These are phyloP conservation scores for Gnomoniopsis sp. DNA, from an alignment of 2,329 filamentous ascomycete species.

Conservation along the genomic window DNA sequence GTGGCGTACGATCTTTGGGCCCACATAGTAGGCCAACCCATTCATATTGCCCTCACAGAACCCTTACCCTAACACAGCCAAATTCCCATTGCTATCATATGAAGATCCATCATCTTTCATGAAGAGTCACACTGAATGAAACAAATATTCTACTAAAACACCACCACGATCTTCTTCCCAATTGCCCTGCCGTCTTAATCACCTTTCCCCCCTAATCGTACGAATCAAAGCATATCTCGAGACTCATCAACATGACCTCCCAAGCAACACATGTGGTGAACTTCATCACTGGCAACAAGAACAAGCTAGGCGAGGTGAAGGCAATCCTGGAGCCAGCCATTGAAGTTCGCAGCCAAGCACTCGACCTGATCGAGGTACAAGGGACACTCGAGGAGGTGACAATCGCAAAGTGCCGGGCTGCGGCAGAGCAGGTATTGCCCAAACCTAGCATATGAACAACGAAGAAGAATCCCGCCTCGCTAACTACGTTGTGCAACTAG, in stretches of 20 bases:
- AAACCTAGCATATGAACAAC: not conserved
- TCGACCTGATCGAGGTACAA: slow-evolving; percentile 88
- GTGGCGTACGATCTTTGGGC: not conserved
- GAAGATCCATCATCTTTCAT: not conserved
- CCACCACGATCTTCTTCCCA: not conserved
- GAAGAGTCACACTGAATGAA: not conserved
- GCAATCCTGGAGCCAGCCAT: slow-evolving; percentile 77
- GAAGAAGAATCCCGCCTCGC: not conserved
- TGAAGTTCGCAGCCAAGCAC: slow-evolving; percentile 66
- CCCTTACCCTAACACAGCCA: not conserved
- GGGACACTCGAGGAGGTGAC: slow-evolving; percentile 91
- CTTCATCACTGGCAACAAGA: slow-evolving; percentile 95
- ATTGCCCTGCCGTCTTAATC: not conserved
- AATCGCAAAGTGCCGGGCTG: slow-evolving; percentile 77
- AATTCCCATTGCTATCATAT: not conserved
- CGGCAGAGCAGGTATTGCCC: slow-evolving; percentile 66
- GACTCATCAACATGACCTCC: slow-evolving; percentile 36
- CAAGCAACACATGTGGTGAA: slow-evolving; percentile 56
- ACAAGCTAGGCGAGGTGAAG: slow-evolving; percentile 88
- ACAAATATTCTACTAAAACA: not conserved
- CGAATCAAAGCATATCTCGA: not conserved
- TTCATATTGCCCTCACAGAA: not conserved
- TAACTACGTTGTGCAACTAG: slow-evolving; percentile 38
- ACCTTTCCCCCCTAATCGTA: not conserved
- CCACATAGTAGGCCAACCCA: not conserved